These are phyloP conservation scores for Ophiostoma quercus DNA, from an alignment of 2,329 filamentous ascomycete genomes.

Conservation along the genomic window DNA sequence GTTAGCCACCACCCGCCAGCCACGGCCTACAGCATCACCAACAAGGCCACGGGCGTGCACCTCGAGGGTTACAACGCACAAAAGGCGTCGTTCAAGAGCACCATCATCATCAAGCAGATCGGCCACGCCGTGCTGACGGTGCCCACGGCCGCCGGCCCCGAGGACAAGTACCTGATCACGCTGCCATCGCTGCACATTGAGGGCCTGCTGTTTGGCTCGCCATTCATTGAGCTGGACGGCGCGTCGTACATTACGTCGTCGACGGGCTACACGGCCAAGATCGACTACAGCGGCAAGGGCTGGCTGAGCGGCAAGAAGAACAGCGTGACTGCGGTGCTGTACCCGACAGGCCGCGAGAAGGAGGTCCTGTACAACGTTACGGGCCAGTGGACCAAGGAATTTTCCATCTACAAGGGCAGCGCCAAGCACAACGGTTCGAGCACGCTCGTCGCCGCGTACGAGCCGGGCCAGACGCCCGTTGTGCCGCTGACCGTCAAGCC, in stretches of 20 bases:
- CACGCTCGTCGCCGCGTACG: conserved; percentile 54
- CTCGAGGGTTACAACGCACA: conserved; percentile 91
- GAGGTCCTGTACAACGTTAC: conserved; percentile 73
- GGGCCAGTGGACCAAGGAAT: conserved; percentile 84
- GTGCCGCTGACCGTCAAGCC: conserved; percentile 67
- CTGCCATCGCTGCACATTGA: conserved; percentile 90
- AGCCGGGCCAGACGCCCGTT: conserved; percentile 51
- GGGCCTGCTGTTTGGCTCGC: conserved; percentile 77
- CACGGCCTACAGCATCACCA: conserved; percentile 89
- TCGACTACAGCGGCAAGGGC: conserved; percentile 89
- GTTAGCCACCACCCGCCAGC: conserved; percentile 92
- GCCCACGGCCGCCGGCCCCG: conserved; percentile 40
- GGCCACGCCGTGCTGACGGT: conserved; percentile 81
- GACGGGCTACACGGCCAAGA: conserved; percentile 78
- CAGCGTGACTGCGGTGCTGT: conserved; percentile 70
- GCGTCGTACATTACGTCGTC: conserved; percentile 80
- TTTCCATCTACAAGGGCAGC: conserved; percentile 66
- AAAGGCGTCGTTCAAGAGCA: conserved; percentile 89
- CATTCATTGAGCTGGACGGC: conserved; percentile 87
- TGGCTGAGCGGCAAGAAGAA: conserved; percentile 98
- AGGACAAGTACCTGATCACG: conserved; percentile 80
- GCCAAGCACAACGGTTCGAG: conserved; percentile 42
- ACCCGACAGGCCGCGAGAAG: conserved; percentile 64
- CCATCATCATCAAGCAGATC: conserved; percentile 91
- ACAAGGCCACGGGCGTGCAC: conserved; percentile 72